These are phyloP conservation scores for Candida xyloterini DNA, from an alignment of 805 yeast species.

Conservation along the genomic window DNA sequence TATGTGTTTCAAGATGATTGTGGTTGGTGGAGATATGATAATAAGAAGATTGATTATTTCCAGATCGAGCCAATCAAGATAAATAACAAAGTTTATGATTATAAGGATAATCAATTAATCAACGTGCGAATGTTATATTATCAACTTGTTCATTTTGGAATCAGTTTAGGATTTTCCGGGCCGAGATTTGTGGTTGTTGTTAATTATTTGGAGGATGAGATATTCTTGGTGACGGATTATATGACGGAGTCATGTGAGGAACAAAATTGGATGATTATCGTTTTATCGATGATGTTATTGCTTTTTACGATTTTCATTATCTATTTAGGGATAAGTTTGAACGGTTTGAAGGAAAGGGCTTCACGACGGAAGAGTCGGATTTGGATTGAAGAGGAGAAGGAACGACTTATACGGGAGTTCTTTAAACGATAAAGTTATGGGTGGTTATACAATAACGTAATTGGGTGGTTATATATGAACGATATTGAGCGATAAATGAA, in stretches of 20 bases:
- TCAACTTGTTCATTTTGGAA: conserved; percentile 11
- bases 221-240: conserved; percentile 14
- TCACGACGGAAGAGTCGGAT: conserved; percentile 1
- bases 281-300: conserved; percentile 12
- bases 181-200: conserved; percentile 10
- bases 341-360: conserved; percentile 5
- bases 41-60: conserved; percentile 1
- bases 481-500: conserved; percentile 2
- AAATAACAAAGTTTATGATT: conserved; percentile 19
- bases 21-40: conserved; percentile 1
- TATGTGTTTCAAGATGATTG: neutral
- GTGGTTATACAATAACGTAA: too few species aligned
- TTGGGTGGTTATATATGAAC: conserved; percentile 2
- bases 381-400: conserved; percentile 16
- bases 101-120: conserved; percentile 13
- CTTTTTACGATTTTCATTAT: conserved; percentile 3
- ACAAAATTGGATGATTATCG: conserved; percentile 7
- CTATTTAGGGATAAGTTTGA: conserved; percentile 8
- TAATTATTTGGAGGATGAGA: conserved; percentile 10
- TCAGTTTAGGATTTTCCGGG: conserved; percentile 5
- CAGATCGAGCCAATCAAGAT: conserved; percentile 9
- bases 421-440: conserved; percentile 9
- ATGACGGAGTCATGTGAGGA: neutral
- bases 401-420: conserved; percentile 16
- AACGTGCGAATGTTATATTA: conserved; percentile 16